These are phyloP conservation scores for Plectosphaerella sp. DNA, from an alignment of 2,329 filamentous ascomycete species.

Conservation along the genomic window DNA sequence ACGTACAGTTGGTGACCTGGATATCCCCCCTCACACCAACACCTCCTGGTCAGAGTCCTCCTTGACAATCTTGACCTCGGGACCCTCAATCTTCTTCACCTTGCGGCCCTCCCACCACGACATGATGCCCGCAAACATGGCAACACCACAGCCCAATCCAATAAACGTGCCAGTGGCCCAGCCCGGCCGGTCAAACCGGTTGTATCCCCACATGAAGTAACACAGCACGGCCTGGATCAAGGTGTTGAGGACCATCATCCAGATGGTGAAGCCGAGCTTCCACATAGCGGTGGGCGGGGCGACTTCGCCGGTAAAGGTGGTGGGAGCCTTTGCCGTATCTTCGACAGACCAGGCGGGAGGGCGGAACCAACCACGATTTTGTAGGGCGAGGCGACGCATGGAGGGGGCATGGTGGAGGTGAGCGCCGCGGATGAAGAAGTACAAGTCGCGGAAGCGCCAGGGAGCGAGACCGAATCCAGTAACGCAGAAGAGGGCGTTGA, in stretches of 20 bases:
- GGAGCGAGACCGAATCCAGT: constrained; percentile 80
- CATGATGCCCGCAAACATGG: constrained; percentile 18
- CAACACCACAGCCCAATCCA: constrained; percentile 16
- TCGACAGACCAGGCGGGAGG: constrained; percentile 17
- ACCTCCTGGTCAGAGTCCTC: constrained; percentile 2
- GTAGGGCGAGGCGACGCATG: constrained; percentile 15
- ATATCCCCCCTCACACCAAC: background rate
- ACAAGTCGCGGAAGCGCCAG: constrained; percentile 43
- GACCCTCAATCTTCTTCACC: constrained; percentile 19
- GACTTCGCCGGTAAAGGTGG: constrained; percentile 12
- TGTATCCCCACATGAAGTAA: constrained; percentile 19
- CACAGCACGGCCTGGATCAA: constrained; percentile 16
- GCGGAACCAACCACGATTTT: constrained; percentile 21
- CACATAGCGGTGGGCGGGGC: constrained; percentile 17
- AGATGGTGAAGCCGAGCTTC: constrained; percentile 17
- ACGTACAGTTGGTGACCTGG: too few species aligned
- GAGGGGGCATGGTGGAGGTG: constrained; percentile 12
- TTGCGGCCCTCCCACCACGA: constrained; percentile 20
- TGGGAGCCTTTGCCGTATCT: constrained; percentile 5
- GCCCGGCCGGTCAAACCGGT: constrained; percentile 16
- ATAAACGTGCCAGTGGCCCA: constrained; percentile 20
- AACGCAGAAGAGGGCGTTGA: constrained; percentile 76
- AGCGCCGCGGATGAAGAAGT: constrained; percentile 12
- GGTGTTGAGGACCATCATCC: constrained; percentile 19
- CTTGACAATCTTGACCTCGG: constrained; percentile 13